Conservation (phyloP, 768 basidiomycete genomes). For the Termitomyces sp. region DNA sequence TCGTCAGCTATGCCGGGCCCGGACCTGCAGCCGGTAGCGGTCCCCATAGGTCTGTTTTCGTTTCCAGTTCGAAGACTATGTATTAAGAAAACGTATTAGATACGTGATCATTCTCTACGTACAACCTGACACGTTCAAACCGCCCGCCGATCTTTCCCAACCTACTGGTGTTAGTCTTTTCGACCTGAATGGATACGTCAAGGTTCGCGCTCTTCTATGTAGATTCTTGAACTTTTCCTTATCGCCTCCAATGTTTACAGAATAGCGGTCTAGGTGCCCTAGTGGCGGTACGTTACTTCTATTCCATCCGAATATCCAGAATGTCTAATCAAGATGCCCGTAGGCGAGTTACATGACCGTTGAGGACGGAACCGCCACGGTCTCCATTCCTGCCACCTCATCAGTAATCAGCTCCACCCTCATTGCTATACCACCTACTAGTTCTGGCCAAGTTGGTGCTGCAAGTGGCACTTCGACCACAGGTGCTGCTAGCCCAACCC, state of each 20-base stretch:
- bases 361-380: conserved; percentile 60
- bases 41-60: conserved; percentile 57
- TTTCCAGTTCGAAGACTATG: background rate
- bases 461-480: conserved; percentile 10
- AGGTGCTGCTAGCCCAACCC: conserved; percentile 9
- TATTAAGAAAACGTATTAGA: conserved; percentile 29
- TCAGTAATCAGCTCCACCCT: conserved; percentile 65
- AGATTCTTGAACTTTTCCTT: background rate
- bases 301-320: background rate
- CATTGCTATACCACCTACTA: conserved; percentile 9
- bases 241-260: conserved; percentile 22
- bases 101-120: conserved; percentile 65
- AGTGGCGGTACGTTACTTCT: conserved; percentile 44
- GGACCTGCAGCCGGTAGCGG: conserved; percentile 67
- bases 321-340: background rate
- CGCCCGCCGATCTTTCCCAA: conserved; percentile 53
- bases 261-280: conserved; percentile 53
- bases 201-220: conserved; percentile 27
- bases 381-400: conserved; percentile 54
- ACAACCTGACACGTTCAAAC: conserved; percentile 59
- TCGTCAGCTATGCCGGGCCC: conserved; percentile 72
- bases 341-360: conserved; percentile 74
- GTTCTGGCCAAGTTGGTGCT: conserved; percentile 8
- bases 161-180: conserved; percentile 52
- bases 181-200: conserved; percentile 55